Conservation (phyloP, 2,329 filamentous ascomycete genomes). For the Cordyceps tenuipes region DNA sequence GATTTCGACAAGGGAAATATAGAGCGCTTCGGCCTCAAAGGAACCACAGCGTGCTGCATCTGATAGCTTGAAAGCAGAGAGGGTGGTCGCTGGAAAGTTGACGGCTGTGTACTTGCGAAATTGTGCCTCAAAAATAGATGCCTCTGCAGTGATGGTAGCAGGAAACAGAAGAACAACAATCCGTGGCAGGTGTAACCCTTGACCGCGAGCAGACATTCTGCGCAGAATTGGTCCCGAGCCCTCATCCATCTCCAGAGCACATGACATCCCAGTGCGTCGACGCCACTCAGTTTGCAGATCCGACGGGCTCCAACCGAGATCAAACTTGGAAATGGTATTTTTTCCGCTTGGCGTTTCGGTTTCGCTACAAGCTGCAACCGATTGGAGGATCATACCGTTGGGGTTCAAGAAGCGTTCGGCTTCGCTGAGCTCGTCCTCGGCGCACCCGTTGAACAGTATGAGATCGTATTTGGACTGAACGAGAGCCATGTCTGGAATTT, state of each 20-base stretch:
- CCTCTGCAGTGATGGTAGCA: background rate
- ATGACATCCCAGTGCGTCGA: background rate
- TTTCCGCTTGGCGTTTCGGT: background rate
- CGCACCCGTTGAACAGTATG: background rate
- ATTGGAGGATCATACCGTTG: background rate
- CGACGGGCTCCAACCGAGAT: background rate
- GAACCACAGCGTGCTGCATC: background rate
- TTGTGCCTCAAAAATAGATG: background rate
- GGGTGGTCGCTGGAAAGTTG: background rate
- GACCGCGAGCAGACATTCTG: background rate
- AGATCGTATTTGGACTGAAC: conserved; percentile 4
- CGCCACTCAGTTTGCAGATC: background rate
- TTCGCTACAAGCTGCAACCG: background rate
- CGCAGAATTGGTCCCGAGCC: background rate
- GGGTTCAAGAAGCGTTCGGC: conserved; percentile 13
- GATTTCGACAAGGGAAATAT: conserved; percentile 40
- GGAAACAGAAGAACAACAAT: background rate
- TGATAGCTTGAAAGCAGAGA: background rate
- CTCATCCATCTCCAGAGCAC: background rate
- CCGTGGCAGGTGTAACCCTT: background rate
- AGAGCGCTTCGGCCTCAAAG: background rate
- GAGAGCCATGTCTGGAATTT: background rate
- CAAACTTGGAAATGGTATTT: background rate
- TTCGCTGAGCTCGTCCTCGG: conserved; percentile 9
- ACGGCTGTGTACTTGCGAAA: background rate